phyloP scores from a whole-genome alignment of 345 rosid species.

The Cardiospermum halicacabum region DNA sequence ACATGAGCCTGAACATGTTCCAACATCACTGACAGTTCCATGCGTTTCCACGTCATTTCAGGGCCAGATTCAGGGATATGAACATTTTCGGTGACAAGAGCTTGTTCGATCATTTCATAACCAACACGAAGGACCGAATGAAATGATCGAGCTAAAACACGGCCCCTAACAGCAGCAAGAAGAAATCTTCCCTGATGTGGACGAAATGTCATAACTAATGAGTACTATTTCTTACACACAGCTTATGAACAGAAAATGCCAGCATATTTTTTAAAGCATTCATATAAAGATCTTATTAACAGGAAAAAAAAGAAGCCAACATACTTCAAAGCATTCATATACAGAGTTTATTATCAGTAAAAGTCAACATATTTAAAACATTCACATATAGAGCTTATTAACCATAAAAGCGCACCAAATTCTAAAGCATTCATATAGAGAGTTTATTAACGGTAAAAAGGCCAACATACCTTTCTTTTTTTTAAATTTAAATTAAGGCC shows the following conservation, averaged over 20 bases:
- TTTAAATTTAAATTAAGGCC: no score
- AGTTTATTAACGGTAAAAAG: no score
- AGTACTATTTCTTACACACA: conserved; percentile 3
- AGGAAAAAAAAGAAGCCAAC: no score
- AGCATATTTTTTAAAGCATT: neutral
- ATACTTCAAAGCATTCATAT: no score
- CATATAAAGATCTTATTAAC: no score
- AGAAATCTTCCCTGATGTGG: conserved; percentile 83
- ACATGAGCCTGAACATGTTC: conserved; percentile 99
- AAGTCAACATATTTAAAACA: no score
- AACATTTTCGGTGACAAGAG: conserved; percentile 62
- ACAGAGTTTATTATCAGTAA: no score
- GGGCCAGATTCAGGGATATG: conserved; percentile 72
- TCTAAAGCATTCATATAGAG: no score
- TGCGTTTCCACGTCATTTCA: conserved; percentile 91
- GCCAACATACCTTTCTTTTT: no score
- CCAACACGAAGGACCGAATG: conserved; percentile 89
- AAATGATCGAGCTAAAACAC: conserved; percentile 90
- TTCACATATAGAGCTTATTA: no score
- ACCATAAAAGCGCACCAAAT: no score
- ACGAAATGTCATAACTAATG: conserved; percentile 9
- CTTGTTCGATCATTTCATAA: conserved; percentile 81
- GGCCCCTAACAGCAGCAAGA: conserved; percentile 97
- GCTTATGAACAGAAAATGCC: neutral
- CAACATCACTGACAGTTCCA: conserved; percentile 92